These are phyloP conservation scores for Camellia lanceoleosa DNA, from an alignment of 148 eudicot species.

Conservation along the genomic window DNA sequence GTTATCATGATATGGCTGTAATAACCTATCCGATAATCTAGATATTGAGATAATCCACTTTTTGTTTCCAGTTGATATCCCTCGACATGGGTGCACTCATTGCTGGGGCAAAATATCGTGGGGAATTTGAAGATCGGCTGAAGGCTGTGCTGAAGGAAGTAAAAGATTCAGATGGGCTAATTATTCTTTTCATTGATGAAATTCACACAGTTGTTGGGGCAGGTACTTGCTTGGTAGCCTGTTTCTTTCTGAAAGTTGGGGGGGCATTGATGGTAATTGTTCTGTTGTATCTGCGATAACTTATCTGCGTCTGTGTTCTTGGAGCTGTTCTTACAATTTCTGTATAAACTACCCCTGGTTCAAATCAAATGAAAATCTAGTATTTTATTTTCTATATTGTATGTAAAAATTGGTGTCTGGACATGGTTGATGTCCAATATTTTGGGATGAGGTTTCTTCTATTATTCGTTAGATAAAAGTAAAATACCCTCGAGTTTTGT, in stretches of 20 bases:
- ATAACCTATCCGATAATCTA: not conserved
- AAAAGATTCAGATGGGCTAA: constrained; percentile 92
- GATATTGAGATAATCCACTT: constrained; percentile 6
- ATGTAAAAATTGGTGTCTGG: not conserved
- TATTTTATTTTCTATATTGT: not conserved
- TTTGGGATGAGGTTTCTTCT: not conserved
- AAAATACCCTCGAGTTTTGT: not conserved
- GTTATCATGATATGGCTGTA: not conserved
- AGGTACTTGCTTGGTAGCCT: constrained; percentile 44
- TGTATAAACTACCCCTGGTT: not conserved
- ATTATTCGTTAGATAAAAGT: not conserved
- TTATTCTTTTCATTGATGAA: constrained; percentile 89
- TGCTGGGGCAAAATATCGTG: constrained; percentile 97
- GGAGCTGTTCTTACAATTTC: not conserved
- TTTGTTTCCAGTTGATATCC: constrained; percentile 68
- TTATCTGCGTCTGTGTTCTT: not conserved
- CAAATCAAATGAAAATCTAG: not conserved
- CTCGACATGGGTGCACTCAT: constrained; percentile 98
- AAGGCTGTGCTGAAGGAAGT: constrained; percentile 97
- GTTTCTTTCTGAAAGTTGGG: not conserved
- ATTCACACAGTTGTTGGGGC: constrained; percentile 99
- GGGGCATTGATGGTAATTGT: not conserved
- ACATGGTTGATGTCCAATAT: not conserved
- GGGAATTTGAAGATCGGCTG: constrained; percentile 93
- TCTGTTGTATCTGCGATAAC: not conserved